Base-by-base conservation (phyloP, 306 rosid genomes). In the Rosa rugosa region DNA sequence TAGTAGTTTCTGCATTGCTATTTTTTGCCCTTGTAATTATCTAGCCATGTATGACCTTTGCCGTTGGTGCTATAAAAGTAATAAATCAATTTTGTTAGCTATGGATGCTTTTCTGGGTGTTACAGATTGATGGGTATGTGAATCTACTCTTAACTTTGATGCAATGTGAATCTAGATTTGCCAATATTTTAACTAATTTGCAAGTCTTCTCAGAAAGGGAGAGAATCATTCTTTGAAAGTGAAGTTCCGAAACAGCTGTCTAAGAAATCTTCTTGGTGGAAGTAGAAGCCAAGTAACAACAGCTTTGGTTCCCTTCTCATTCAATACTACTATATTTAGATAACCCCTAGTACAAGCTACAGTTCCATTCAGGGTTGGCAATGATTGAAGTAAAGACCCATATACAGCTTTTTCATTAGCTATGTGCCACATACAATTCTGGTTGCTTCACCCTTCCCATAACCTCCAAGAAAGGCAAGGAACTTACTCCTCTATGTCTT, bases 401-500 rank as follows among this genome's bases (percentile, higher is more conserved):
- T 20, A 27, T 25, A 63, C 62, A 63, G 13, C 36, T n/a, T 51
- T 31, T 10, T 27, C 44, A 34, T 64, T 31, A 51, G 46, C 63
- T 16, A 17, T 31, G 77, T 78, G 73, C 93, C 89, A 84, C 89
- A 67, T 77, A 81, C 69, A 69, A 53, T 71, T 68, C 73, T 75
- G 75, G 51, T 92, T 87, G 90, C 95, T 90, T 92, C 82, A 71
- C 81, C 86, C 82, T 41, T 82, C 42, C 83, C 69, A 71, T 75
- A 63, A 72, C 83, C 87, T 53, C 82, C 71, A 45, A 2, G 25
- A 71, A 62, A 73, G 81, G 68, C n/a, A 86, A 84, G 80, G 87
- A 86, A 84, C 82, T 85, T 86, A 47, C 76, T 85, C 89, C 78
- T 80, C 73, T 69, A 87, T 87, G 92, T n/a, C 84, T 77, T 78